A percentile compares a stretch with the other conserved stretches of the same genome.
Conservation (phyloP, 2,329 filamentous ascomycete species). For the Colletotrichum euphorbiae region DNA sequence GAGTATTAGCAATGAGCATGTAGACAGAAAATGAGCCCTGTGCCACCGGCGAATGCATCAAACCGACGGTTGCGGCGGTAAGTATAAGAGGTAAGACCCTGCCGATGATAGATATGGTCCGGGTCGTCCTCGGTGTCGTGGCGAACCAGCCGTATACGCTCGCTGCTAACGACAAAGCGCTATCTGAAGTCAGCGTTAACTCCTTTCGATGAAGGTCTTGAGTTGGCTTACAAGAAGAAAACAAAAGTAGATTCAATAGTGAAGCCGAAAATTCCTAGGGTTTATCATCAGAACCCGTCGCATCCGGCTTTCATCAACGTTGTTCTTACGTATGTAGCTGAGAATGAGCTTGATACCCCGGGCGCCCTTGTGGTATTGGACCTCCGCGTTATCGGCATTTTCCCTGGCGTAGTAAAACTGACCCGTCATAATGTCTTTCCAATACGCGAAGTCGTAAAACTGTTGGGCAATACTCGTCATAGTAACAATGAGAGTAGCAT, state of each 20-base stretch:
- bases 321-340: conserved; percentile 30
- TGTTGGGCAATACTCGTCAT: conserved; percentile 30
- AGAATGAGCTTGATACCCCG: conserved; percentile 34
- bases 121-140: conserved; percentile 27
- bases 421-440: conserved; percentile 30
- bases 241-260: conserved; percentile 33
- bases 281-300: background rate
- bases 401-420: conserved; percentile 34
- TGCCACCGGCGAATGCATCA: conserved; percentile 16
- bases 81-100: conserved; percentile 21
- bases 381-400: conserved; percentile 30
- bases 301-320: no score
- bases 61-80: conserved; percentile 21
- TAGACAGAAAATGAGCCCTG: conserved; percentile 18
- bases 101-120: conserved; percentile 31
- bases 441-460: conserved; percentile 30
- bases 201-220: no score
- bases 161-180: conserved; percentile 32
- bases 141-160: conserved; percentile 39
- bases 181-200: background rate
- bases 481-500: conserved; percentile 29
- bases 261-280: conserved; percentile 22
- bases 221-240: conserved; percentile 30
- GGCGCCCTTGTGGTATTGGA: conserved; percentile 30
- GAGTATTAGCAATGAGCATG: conserved; percentile 32